Percentiles rank a stretch among this genome's conserved stretches.
These are phyloP conservation scores for Rusavskia elegans DNA, from an alignment of 495 filamentous ascomycete species.

Conservation along the genomic window DNA sequence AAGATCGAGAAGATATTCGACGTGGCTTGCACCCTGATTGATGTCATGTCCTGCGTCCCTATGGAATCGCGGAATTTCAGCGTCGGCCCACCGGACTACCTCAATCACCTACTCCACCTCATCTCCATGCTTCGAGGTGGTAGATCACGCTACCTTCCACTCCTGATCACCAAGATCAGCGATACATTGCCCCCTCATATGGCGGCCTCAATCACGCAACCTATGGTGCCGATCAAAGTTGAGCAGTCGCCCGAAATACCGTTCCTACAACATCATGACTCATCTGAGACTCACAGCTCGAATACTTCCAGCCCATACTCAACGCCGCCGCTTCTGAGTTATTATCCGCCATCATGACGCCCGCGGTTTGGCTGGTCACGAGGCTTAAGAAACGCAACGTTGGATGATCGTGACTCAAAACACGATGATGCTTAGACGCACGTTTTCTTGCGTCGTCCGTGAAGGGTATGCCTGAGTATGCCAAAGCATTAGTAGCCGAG, in stretches of 20 bases:
- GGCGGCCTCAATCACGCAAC: conserved; percentile 28
- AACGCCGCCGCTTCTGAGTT: conserved; percentile 11
- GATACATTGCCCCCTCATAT: conserved; percentile 45
- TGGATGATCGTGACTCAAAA: too few relatives aligned
- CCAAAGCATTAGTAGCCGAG: too few relatives aligned
- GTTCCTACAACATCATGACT: neutral
- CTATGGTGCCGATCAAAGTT: conserved; percentile 5
- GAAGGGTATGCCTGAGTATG: too few relatives aligned
- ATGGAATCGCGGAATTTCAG: conserved; percentile 38
- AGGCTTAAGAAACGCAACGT: too few relatives aligned
- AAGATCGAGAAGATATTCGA: conserved; percentile 65
- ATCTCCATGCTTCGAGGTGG: conserved; percentile 55
- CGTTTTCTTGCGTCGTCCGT: too few relatives aligned
- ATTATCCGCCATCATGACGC: conserved; percentile 4
- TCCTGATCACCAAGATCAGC: conserved; percentile 52
- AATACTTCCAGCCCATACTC: conserved; percentile 6
- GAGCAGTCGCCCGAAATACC: neutral
- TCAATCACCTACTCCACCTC: conserved; percentile 51
- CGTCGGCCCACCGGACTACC: conserved; percentile 53
- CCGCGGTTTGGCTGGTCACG: too few relatives aligned
- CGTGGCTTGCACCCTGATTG: conserved; percentile 54
- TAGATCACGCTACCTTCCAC: conserved; percentile 50
- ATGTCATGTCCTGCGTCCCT: conserved; percentile 53
- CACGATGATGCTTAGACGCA: too few relatives aligned
- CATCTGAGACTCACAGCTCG: conserved; percentile 5